phyloP scores from a whole-genome alignment of 192 early-diverging fungal species.

The Obelidium mucronatum region DNA sequence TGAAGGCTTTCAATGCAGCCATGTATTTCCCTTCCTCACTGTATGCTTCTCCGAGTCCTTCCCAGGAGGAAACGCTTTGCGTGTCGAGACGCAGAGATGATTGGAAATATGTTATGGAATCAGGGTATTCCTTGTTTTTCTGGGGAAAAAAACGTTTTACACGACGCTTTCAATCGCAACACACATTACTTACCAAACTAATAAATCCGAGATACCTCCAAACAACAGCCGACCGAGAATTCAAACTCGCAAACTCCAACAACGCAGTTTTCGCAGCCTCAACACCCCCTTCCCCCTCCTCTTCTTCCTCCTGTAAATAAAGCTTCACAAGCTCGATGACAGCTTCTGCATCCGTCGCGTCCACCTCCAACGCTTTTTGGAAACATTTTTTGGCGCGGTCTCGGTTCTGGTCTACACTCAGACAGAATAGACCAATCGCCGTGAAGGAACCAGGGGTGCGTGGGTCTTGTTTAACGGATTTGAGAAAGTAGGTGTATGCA shows the following conservation, averaged over 20 bases:
- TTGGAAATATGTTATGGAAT: constrained; percentile 71
- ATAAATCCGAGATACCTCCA: constrained; percentile 82
- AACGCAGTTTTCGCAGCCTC: constrained; percentile 61
- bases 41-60: constrained; percentile 57
- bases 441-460: constrained; percentile 69
- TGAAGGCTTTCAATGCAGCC: constrained; percentile 80
- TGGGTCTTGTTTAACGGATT: constrained; percentile 75
- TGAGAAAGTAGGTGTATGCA: constrained; percentile 71
- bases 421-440: constrained; percentile 84
- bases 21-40: constrained; percentile 75
- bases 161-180: not conserved
- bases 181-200: constrained; percentile 60
- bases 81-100: constrained; percentile 78
- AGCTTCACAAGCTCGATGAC: constrained; percentile 70
- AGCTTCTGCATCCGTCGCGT: constrained; percentile 72
- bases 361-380: constrained; percentile 76
- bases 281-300: constrained; percentile 47
- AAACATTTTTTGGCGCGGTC: constrained; percentile 83
- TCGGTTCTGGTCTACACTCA: constrained; percentile 66
- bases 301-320: constrained; percentile 61
- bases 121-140: constrained; percentile 32
- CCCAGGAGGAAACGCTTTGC: constrained; percentile 62
- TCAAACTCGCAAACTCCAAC: constrained; percentile 44
- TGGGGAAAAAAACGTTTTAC: not conserved
- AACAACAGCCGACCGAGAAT: constrained; percentile 72